Evolutionary conservation across 805 yeast genomes (phyloP), one percentile per base, ranked within the genome.

Genomic region (Pichia rugopelliculosa): DNA sequence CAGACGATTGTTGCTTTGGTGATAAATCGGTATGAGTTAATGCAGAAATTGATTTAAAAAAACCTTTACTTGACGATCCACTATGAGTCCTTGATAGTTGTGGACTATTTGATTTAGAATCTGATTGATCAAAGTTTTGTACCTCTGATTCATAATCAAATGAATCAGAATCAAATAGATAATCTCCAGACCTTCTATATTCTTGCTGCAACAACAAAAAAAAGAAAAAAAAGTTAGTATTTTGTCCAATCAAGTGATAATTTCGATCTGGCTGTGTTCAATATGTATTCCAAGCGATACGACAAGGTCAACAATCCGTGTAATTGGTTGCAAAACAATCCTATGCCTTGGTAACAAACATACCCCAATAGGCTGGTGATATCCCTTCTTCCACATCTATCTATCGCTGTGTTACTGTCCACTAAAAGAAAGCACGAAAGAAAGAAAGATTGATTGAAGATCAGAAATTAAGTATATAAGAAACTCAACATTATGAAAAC

Each of bases 331-430:
- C 6, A 9, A n/a, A 6, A 30, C 34, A 30, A 30, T 30, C 5
- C 18, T 3, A 30, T 7, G 6, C 17, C 6, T 12, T 18, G 24
- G n/a, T n/a, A n/a, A n/a, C 13, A 18, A 21, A 53, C 67, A 41
- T 59, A 62, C 67, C 42, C 53, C 56, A 18, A 58, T 42, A 8
- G 68, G 60, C 37, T 64, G 62, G 20, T 63, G 66, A 46, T 65
- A 65, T 17, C 69, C 69, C 37, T 57, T 60, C 46, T 59, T 64
- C 54, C 66, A 56, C 63, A 59, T 59, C 5, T 12, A 13, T 9
- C 9, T 15, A 10, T 30, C n/a, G 8, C 3, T 30, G n/a, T 15
- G 6, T 3, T 7, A 10, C 34, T 30, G n/a, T 18, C 15, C 17
- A 30, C 18, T 15, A 30, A n/a, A 30, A n/a, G 6, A n/a, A 15